Evolutionary conservation across 1,284 basidiomycete genomes (phyloP).

Genomic region (Apiotrichum akiyoshidainum): DNA sequence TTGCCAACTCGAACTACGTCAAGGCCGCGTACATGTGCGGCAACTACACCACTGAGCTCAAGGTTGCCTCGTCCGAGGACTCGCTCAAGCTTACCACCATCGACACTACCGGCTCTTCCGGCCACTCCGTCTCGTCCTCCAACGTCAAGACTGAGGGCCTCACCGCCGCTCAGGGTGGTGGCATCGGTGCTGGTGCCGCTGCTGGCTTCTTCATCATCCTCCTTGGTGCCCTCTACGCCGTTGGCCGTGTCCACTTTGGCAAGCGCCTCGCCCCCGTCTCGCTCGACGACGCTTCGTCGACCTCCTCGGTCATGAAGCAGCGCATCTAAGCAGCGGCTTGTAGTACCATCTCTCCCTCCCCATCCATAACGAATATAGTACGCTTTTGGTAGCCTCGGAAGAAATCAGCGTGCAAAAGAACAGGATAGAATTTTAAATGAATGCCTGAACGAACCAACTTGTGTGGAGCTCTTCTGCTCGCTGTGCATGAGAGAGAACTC

Average conservation of each 20-base stretch:
- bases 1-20: slow-evolving; percentile 6
- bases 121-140: background rate
- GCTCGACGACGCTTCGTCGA: background rate
- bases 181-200: slow-evolving; percentile 10
- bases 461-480: no score
- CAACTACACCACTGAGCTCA: slow-evolving; percentile 2
- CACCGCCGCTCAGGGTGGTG: slow-evolving; percentile 3
- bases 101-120: background rate
- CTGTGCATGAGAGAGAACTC: no score
- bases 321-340: background rate
- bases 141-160: background rate
- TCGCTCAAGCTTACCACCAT: background rate
- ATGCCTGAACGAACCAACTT: no score
- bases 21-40: slow-evolving; percentile 10
- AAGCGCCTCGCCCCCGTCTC: background rate
- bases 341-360: background rate
- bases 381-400: background rate
- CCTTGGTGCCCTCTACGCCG: slow-evolving; percentile 7
- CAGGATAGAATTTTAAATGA: no score
- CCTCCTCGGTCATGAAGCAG: slow-evolving; percentile 3
- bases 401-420: no score
- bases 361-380: background rate
- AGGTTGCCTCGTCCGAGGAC: background rate
- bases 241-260: slow-evolving; percentile 9
- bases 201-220: background rate